Conservation (phyloP, 306 rosid genomes). For the Inga oerstediana region DNA sequence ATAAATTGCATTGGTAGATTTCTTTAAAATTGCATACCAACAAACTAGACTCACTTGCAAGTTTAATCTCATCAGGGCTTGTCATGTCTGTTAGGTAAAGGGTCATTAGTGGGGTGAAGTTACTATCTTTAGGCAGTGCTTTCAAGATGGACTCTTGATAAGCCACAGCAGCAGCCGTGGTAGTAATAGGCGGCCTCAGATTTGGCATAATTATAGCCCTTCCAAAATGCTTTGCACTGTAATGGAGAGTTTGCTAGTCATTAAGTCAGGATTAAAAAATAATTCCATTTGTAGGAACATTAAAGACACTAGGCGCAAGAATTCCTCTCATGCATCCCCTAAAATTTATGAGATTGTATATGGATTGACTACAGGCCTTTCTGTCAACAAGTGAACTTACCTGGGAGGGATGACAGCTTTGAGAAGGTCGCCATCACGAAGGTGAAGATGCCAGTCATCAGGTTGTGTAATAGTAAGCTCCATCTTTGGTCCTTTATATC, state of each 20-base stretch:
- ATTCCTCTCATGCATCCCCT: background rate
- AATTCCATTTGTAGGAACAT: background rate
- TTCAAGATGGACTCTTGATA: constrained; percentile 76
- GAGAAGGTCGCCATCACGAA: constrained; percentile 81
- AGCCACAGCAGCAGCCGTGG: constrained; percentile 67
- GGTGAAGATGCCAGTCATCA: constrained; percentile 96
- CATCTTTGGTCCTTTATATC: constrained; percentile 53
- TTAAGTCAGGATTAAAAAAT: constrained; percentile 8
- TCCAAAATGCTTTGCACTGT: constrained; percentile 75
- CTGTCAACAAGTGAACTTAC: constrained; percentile 39
- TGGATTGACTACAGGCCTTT: background rate
- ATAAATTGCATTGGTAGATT: background rate
- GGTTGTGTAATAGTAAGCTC: constrained; percentile 80
- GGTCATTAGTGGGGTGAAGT: constrained; percentile 89
- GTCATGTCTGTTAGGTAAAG: constrained; percentile 87
- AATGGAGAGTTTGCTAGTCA: constrained; percentile 18
- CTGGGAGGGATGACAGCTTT: constrained; percentile 76
- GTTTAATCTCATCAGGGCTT: constrained; percentile 71
- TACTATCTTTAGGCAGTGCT: constrained; percentile 64
- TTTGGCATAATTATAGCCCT: constrained; percentile 97
- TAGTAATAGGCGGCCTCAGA: constrained; percentile 82
- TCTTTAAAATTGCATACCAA: background rate
- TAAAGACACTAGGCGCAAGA: constrained; percentile 1
- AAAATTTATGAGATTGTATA: background rate
- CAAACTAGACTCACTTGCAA: constrained; percentile 67